A percentile compares a stretch with the other conserved stretches of the same genome.
phyloP scores from a whole-genome alignment of 2,329 filamentous ascomycete genomes.

The Annulohypoxylon truncatum region DNA sequence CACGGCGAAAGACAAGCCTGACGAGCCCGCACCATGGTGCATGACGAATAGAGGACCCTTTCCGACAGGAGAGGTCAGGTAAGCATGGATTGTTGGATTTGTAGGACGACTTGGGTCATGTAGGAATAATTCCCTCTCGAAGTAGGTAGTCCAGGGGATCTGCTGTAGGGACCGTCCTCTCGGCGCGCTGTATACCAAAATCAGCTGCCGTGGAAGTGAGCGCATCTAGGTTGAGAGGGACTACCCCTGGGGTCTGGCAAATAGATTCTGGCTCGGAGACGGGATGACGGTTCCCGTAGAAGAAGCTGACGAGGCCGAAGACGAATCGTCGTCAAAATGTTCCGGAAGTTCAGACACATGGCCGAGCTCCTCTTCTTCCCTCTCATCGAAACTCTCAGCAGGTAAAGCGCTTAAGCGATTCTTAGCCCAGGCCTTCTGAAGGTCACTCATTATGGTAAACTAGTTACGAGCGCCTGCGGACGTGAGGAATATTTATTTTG shows the following conservation, averaged over 20 bases:
- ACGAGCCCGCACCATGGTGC: conserved; percentile 95
- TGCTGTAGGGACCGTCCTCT: conserved; percentile 70
- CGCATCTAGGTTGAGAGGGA: conserved; percentile 44
- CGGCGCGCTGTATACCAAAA: conserved; percentile 54
- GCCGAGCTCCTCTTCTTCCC: conserved; percentile 60
- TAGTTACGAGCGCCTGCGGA: background rate
- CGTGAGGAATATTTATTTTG: background rate
- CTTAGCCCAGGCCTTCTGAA: conserved; percentile 83
- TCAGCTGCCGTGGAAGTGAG: conserved; percentile 40
- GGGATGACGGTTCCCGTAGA: conserved; percentile 93
- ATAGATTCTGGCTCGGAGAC: conserved; percentile 77
- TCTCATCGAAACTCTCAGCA: conserved; percentile 62
- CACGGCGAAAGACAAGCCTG: conserved; percentile 89
- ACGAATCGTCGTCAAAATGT: conserved; percentile 73
- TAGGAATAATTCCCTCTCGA: conserved; percentile 86
- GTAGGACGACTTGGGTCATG: conserved; percentile 56
- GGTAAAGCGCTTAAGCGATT: conserved; percentile 73
- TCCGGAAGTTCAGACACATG: conserved; percentile 58
- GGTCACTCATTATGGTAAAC: conserved; percentile 74
- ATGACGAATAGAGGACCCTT: conserved; percentile 87
- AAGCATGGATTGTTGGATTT: conserved; percentile 80
- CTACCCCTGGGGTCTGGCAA: conserved; percentile 77
- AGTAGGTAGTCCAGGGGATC: conserved; percentile 89
- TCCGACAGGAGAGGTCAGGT: conserved; percentile 82
- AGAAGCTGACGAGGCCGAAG: conserved; percentile 85